These are phyloP conservation scores for Imleria badia DNA, from an alignment of 768 basidiomycete species.

Conservation along the genomic window DNA sequence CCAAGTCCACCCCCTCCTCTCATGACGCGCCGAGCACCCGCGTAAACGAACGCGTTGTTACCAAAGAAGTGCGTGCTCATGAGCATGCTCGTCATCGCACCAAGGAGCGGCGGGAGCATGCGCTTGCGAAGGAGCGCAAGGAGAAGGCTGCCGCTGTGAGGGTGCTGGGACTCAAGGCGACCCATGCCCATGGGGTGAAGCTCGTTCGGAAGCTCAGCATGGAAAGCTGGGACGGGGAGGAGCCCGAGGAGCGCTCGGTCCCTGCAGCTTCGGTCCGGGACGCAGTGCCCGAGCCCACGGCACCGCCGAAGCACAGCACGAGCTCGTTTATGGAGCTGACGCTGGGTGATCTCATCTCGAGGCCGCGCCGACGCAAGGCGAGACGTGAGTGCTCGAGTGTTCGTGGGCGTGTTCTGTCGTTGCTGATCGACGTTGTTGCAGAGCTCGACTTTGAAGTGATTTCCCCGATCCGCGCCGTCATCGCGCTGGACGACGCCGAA, in stretches of 20 bases:
- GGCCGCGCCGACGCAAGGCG: constrained; percentile 21
- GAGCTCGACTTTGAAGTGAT: constrained; percentile 32
- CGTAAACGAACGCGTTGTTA: constrained; percentile 13
- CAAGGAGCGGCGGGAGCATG: constrained; percentile 33
- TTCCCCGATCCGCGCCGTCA: constrained; percentile 32
- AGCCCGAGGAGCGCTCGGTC: constrained; percentile 2
- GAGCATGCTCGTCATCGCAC: constrained; percentile 35
- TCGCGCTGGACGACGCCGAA: constrained; percentile 31
- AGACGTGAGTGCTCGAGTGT: constrained; percentile 20
- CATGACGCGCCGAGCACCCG: constrained; percentile 20
- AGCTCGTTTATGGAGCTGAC: constrained; percentile 22
- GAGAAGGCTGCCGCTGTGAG: constrained; percentile 21
- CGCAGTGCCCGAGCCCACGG: not conserved
- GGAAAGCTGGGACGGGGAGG: constrained; percentile 31
- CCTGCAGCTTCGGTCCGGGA: not conserved
- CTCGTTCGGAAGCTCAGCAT: constrained; percentile 25
- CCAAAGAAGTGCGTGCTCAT: constrained; percentile 33
- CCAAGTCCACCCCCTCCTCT: constrained; percentile 16
- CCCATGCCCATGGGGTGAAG: constrained; percentile 10
- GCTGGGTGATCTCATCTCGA: constrained; percentile 28
- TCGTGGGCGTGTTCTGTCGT: not conserved
- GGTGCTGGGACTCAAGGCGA: constrained; percentile 20
- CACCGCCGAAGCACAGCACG: constrained; percentile 4
- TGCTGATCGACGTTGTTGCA: constrained; percentile 5
- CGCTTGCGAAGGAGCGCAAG: constrained; percentile 32